Evolutionary conservation across 2,329 filamentous ascomycete genomes (phyloP).

Genomic region (Pseudocercospora vitis): DNA sequence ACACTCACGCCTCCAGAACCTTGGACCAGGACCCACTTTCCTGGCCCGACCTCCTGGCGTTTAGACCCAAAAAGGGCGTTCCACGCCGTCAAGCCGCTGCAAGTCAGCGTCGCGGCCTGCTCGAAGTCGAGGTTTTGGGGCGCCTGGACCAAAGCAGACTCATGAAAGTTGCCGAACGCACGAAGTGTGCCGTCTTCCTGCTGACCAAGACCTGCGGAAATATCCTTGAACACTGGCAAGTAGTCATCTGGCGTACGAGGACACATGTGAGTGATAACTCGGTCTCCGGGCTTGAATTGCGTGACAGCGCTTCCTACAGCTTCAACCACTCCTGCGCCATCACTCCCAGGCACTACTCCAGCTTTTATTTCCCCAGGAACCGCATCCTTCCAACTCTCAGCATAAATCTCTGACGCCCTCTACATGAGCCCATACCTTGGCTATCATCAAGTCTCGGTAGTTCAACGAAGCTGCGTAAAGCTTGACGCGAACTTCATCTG

Average conservation of each 20-base stretch:
- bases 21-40: slow-evolving; percentile 57
- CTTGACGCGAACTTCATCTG: slow-evolving; percentile 24
- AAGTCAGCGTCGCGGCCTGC: slow-evolving; percentile 48
- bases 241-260: slow-evolving; percentile 10
- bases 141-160: slow-evolving; percentile 47
- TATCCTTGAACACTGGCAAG: slow-evolving; percentile 16
- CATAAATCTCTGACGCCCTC: background rate
- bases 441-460: slow-evolving; percentile 46
- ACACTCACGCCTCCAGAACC: slow-evolving; percentile 66
- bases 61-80: slow-evolving; percentile 50
- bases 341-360: background rate
- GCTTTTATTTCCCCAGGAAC: slow-evolving; percentile 13
- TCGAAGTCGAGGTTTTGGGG: slow-evolving; percentile 45
- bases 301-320: slow-evolving; percentile 55
- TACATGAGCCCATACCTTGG: slow-evolving; percentile 32
- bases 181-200: slow-evolving; percentile 61
- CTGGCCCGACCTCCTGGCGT: slow-evolving; percentile 34
- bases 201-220: slow-evolving; percentile 19
- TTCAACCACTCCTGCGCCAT: slow-evolving; percentile 43
- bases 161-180: slow-evolving; percentile 62
- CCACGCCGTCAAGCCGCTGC: slow-evolving; percentile 46
- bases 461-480: slow-evolving; percentile 46
- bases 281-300: slow-evolving; percentile 59
- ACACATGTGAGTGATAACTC: slow-evolving; percentile 43
- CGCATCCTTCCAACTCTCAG: slow-evolving; percentile 8